phyloP scores from a whole-genome alignment of 2,329 filamentous ascomycete genomes.

The Paracamarosporium sp. region DNA sequence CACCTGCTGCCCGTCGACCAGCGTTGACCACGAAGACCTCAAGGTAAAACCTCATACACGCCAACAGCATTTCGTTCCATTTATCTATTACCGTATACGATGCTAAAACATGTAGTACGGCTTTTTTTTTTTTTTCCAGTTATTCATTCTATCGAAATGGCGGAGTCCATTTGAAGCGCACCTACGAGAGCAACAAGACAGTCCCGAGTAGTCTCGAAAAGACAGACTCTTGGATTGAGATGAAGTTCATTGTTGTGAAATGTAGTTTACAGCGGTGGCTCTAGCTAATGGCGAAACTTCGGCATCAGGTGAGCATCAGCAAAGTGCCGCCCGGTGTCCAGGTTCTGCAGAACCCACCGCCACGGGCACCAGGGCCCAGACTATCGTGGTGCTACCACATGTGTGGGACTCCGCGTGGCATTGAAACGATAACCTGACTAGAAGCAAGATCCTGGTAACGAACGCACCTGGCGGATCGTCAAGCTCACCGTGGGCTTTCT shows the following conservation, averaged over 20 bases:
- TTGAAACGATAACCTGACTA: not conserved
- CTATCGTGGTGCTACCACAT: not conserved
- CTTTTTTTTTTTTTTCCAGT: too few relatives aligned
- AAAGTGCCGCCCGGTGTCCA: not conserved
- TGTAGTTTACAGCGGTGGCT: not conserved
- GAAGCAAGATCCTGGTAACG: not conserved
- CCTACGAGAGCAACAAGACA: too few relatives aligned
- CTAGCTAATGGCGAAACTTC: not conserved
- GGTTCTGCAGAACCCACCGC: not conserved
- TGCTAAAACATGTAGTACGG: too few relatives aligned
- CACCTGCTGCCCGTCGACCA: too few relatives aligned
- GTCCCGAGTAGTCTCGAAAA: too few relatives aligned
- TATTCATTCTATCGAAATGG: too few relatives aligned
- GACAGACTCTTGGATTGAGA: not conserved
- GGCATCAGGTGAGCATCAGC: not conserved
- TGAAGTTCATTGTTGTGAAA: not conserved
- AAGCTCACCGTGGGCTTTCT: not conserved
- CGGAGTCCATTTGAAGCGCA: too few relatives aligned
- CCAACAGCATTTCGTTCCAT: too few relatives aligned
- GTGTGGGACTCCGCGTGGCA: constrained; percentile 4
- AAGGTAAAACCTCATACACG: too few relatives aligned
- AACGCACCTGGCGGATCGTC: not conserved
- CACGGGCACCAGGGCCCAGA: not conserved
- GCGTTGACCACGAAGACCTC: too few relatives aligned
- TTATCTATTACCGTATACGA: too few relatives aligned